Percentiles rank a stretch among this genome's conserved stretches.
Evolutionary conservation across 345 rosid species (phyloP).

Genomic region (Murraya paniculata): DNA sequence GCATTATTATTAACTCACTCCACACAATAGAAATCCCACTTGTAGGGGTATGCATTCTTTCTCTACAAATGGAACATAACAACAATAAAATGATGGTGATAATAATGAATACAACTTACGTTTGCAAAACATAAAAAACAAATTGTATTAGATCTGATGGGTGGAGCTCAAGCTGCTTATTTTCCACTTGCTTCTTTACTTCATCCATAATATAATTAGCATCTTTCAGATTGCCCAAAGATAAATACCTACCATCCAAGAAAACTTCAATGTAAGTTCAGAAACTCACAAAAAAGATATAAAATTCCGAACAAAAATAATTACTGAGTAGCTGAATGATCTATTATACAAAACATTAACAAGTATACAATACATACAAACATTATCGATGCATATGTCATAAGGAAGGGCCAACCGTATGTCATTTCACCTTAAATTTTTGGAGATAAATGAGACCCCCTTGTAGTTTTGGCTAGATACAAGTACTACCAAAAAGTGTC

Average conservation of each 20-base stretch:
- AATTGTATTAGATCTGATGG: constrained; percentile 67
- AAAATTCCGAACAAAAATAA: constrained; percentile 1
- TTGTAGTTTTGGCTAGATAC: not conserved
- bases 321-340: not conserved
- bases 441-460: not conserved
- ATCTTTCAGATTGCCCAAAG: constrained; percentile 83
- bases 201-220: constrained; percentile 78
- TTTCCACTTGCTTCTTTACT: constrained; percentile 60
- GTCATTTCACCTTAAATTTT: not conserved
- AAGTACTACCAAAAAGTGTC: not conserved
- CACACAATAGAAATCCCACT: not conserved
- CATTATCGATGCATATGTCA: not conserved
- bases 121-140: constrained; percentile 57
- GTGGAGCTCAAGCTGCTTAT: constrained; percentile 50
- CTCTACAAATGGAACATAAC: not conserved
- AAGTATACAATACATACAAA: not conserved
- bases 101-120: constrained; percentile 43
- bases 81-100: not conserved
- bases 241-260: constrained; percentile 55
- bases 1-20: not conserved
- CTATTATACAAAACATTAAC: not conserved
- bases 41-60: not conserved
- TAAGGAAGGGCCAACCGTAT: not conserved
- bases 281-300: not conserved
- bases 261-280: constrained; percentile 5